Conservation (phyloP, 345 rosid genomes). For the Corchorus capsularis region DNA sequence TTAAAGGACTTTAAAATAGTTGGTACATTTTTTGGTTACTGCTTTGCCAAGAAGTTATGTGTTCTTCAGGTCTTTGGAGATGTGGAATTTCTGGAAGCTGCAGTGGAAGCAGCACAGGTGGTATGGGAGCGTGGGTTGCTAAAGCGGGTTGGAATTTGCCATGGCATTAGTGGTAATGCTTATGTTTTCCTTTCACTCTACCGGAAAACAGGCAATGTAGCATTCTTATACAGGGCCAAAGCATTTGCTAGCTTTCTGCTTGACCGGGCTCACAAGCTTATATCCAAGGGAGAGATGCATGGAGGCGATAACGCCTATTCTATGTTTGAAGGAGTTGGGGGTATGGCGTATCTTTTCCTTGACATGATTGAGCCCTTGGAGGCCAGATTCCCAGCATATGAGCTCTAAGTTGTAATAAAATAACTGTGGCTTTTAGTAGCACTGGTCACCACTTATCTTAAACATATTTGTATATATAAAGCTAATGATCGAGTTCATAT, state of each 20-base stretch:
- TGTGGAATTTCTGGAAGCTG: constrained; percentile 56
- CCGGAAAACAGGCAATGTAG: constrained; percentile 49
- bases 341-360: constrained; percentile 61
- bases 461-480: neutral
- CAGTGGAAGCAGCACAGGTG: constrained; percentile 55
- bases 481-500: neutral
- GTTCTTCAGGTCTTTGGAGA: constrained; percentile 59
- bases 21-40: neutral
- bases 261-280: constrained; percentile 54
- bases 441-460: neutral
- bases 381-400: constrained; percentile 68
- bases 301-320: constrained; percentile 66
- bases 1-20: neutral
- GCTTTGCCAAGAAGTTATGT: neutral
- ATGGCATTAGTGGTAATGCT: constrained; percentile 69
- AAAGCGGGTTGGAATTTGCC: constrained; percentile 73
- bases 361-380: constrained; percentile 56
- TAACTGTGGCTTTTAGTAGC: neutral
- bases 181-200: constrained; percentile 62
- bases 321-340: constrained; percentile 68
- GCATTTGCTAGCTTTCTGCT: constrained; percentile 70
- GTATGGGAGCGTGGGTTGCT: constrained; percentile 74
- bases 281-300: constrained; percentile 62
- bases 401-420: constrained; percentile 32
- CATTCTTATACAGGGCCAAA: constrained; percentile 60